Evolutionary conservation across 2,329 filamentous ascomycete genomes (phyloP), one percentile per base, ranked within the genome.

Genomic region (Cylindrodendrum hubeiense): DNA sequence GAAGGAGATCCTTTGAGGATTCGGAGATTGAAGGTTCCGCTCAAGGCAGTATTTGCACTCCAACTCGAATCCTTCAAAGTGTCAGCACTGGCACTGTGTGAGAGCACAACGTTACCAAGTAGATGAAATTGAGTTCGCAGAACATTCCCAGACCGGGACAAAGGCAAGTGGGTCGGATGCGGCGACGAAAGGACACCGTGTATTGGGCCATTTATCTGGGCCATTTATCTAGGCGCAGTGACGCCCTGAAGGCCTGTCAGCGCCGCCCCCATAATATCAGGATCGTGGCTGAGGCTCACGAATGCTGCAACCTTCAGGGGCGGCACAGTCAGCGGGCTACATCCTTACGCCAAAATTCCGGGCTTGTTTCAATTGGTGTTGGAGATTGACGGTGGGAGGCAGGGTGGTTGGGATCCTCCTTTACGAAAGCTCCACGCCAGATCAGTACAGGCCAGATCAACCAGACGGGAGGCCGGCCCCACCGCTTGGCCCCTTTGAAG

Each of bases 231-330:
- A n/a, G 28, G 30, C 21, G 41, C 30, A 47, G 24, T 9, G 15
- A 12, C 44, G 37, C 21, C 24, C 17, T 21, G 28, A n/a, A 9
- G 17, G 13, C 44, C 24, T 24, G 37, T 52, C 37, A 44, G 15
- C 41, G 26, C 15, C 44, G 15, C 13, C 22, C 47, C 56, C 17
- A 26, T 26, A 41, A 30, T 30, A 30, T 41, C 37, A 30, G 56
- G 43, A 52, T 19, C 26, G 28, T 51, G 34, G 30, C 44, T 50
- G 53, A 34, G 53, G 34, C 41, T 12, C 33, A 15, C 22, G n/a
- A n/a, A 24, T 24, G 34, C 60, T 62, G 52, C 60, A 56, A 28
- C 46, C n/a, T 17, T 62, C 60, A 62, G 60, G 60, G 52, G 52
- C 33, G 7, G n/a, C 41, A 10, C 41, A 7, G n/a, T 26, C 17